These are phyloP conservation scores for Murraya koenigii DNA, from an alignment of 345 rosid species.

Conservation along the genomic window DNA sequence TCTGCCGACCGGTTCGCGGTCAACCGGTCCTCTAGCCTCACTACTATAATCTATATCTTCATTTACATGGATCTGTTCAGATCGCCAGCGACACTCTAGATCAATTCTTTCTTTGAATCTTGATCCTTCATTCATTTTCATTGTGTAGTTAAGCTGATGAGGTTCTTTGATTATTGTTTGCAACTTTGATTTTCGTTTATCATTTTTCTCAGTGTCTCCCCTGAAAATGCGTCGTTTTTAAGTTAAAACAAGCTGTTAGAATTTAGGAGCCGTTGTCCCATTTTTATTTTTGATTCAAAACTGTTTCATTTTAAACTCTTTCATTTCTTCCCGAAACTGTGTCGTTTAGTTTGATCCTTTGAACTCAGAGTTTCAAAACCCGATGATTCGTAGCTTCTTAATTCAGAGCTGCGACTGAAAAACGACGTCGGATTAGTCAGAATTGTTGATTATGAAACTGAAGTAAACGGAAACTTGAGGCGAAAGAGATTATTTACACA, in stretches of 20 bases:
- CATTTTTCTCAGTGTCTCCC: neutral
- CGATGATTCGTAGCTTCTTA: neutral
- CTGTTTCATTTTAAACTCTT: neutral
- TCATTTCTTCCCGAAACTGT: neutral
- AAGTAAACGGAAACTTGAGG: neutral
- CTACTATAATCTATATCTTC: neutral
- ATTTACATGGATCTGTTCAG: constrained; percentile 17
- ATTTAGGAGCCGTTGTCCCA: neutral
- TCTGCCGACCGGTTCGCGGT: constrained; percentile 1
- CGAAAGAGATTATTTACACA: neutral
- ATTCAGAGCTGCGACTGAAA: neutral
- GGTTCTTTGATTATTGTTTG: neutral
- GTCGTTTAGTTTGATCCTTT: neutral
- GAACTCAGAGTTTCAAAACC: neutral
- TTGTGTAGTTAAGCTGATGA: neutral
- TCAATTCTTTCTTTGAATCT: neutral
- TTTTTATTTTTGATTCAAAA: neutral
- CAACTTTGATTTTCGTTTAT: neutral
- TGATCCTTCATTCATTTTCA: neutral
- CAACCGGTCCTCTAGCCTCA: neutral
- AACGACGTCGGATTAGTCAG: neutral
- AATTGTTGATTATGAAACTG: neutral
- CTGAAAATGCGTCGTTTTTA: neutral
- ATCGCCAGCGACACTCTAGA: neutral
- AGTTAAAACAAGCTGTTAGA: neutral